Base-by-base conservation (phyloP, 2,329 filamentous ascomycete genomes). In the Byssoonygena ceratinophila region DNA sequence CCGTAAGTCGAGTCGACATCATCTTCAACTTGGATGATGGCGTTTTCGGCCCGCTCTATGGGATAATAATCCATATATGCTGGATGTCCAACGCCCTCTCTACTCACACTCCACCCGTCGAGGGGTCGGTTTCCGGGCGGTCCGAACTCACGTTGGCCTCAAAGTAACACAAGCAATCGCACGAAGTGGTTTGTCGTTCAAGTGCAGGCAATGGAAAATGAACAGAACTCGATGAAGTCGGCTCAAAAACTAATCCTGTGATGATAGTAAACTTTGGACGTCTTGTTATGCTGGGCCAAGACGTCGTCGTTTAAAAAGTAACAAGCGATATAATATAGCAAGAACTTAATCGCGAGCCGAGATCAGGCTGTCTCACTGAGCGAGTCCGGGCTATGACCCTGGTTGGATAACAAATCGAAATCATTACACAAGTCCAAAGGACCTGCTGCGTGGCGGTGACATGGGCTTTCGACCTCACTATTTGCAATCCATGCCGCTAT, bases 1-100 rank as follows among this genome's bases (percentile, higher is more conserved):
- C 40, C 46, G 32, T 49, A 48, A 9, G 37, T 32, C 12, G 51
- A 54, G 36, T 48, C 44, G 23, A 40, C 46, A 20, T 49, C 46
- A 49, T 49, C 46, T 34, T 54, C 51, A 25, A 50, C 16, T 20
- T 54, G 32, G 23, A 54, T 48, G 18, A 50, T 27, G n/a, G 29
- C 25, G 44, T 46, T 20, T 20, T 49, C 46, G 11, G 14, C 22
- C 16, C 31, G 46, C 7, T 49, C 36, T 20, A 39, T 39, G 39
- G 20, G 34, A 11, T 16, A 7, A 4, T 11, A 18, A 11, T 44
- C 40, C 40, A 44, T 27, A 12, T 3, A 23, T 40, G 4, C 4
- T 8, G 8, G 37, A 14, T 40, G 18, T 22, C 11, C n/a, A 23
- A 23, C 16, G 2, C 4, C 37, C 37, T 23, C 8, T 29, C 9